Conservation (phyloP, 352 stramenopile species). For the Plasmopara viticola region DNA sequence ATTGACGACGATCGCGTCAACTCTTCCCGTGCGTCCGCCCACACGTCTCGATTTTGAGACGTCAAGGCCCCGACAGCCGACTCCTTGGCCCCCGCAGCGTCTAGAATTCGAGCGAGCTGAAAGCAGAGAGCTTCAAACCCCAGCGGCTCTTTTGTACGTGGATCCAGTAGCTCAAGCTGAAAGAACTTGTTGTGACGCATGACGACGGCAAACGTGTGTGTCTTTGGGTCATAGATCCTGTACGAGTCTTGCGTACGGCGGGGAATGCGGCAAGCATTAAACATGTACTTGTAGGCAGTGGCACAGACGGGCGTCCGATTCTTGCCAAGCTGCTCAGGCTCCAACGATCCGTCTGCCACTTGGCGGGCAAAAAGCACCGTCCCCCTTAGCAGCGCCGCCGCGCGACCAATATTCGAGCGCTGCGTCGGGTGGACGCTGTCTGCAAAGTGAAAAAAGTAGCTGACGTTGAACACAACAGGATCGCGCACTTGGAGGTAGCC, state of each 20-base stretch:
- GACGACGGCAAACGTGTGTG: slow-evolving; percentile 86
- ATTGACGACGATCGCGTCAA: slow-evolving; percentile 40
- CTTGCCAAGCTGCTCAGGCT: slow-evolving; percentile 84
- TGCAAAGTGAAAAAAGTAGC: slow-evolving; percentile 86
- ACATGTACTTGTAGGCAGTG: slow-evolving; percentile 92
- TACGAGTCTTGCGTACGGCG: slow-evolving; percentile 61
- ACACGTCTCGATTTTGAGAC: slow-evolving; percentile 60
- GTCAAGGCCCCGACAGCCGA: slow-evolving; percentile 66
- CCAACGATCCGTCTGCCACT: slow-evolving; percentile 77
- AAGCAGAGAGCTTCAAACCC: slow-evolving; percentile 53
- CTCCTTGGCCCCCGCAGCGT: slow-evolving; percentile 37
- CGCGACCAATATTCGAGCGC: slow-evolving; percentile 54
- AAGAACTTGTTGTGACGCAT: slow-evolving; percentile 82
- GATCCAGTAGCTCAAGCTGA: slow-evolving; percentile 47
- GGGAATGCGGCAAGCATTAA: slow-evolving; percentile 93
- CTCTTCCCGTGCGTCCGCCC: slow-evolving; percentile 71
- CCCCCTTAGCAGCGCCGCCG: slow-evolving; percentile 79
- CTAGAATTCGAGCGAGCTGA: slow-evolving; percentile 49
- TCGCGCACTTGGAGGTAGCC: slow-evolving; percentile 74
- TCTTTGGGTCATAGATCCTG: slow-evolving; percentile 86
- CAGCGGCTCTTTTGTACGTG: slow-evolving; percentile 26
- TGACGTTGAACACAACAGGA: slow-evolving; percentile 85
- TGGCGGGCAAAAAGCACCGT: slow-evolving; percentile 87
- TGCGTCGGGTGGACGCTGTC: slow-evolving; percentile 55
- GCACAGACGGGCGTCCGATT: slow-evolving; percentile 89